Evolutionary conservation across 306 rosid genomes (phyloP).

Genomic region (Casuarina equisetifolia): DNA sequence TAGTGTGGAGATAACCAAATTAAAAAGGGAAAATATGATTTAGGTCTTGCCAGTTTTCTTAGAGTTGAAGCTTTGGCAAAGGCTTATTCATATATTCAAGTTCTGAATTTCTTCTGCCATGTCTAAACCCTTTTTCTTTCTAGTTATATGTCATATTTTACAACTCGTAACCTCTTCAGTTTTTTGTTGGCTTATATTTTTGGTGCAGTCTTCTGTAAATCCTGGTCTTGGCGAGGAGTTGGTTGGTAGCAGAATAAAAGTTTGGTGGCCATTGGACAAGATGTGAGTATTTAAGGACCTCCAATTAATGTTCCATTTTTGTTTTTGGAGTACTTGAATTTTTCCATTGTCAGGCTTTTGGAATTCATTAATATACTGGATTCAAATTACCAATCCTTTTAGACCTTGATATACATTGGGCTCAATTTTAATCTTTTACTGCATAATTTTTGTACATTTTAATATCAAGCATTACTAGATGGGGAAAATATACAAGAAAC

Average conservation of each 20-base stretch:
- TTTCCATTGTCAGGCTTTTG: background rate
- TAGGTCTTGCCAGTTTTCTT: background rate
- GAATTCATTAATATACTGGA: background rate
- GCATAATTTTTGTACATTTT: too few species aligned
- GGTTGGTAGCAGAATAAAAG: conserved; percentile 61
- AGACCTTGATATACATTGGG: conserved; percentile 8
- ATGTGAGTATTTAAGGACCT: conserved; percentile 46
- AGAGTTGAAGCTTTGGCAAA: background rate
- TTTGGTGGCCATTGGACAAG: conserved; percentile 88
- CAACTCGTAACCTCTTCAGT: background rate
- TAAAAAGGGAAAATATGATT: background rate
- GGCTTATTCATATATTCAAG: background rate
- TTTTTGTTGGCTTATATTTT: conserved; percentile 5
- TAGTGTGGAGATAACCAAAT: background rate
- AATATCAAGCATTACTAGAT: too few species aligned
- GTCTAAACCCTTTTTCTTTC: background rate
- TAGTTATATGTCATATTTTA: background rate
- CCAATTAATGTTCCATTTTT: conserved; percentile 24
- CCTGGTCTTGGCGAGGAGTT: conserved; percentile 30
- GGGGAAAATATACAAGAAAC: too few species aligned
- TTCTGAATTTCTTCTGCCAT: background rate
- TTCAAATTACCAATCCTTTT: background rate
- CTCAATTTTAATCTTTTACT: too few species aligned
- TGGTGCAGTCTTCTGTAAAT: conserved; percentile 42
- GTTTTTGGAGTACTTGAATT: background rate